Conservation (phyloP, 1,139 yeast species). For the Saccharomycopsis hybrid region DNA sequence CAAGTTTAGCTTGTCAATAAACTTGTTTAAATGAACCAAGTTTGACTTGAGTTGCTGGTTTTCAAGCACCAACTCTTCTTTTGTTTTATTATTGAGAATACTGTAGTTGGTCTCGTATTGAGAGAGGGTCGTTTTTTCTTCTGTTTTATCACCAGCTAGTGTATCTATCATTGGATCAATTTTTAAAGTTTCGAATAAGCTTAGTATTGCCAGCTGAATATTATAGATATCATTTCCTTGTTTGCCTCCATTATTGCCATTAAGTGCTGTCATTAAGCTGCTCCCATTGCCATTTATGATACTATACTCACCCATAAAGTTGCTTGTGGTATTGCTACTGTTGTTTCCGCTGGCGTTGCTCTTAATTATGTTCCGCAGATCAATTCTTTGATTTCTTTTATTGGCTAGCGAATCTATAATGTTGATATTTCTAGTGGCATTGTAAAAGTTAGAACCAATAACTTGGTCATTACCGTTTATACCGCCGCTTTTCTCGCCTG, state of each 20-base stretch:
- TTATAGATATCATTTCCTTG: background rate
- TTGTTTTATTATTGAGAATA: constrained; percentile 12
- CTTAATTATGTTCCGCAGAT: background rate
- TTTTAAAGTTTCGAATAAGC: constrained; percentile 12
- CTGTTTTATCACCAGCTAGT: constrained; percentile 5
- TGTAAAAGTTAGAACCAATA: background rate
- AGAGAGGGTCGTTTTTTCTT: background rate
- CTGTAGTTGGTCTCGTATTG: background rate
- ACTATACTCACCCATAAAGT: constrained; percentile 18
- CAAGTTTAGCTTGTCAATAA: constrained; percentile 8
- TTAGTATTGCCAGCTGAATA: constrained; percentile 10
- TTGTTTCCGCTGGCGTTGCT: background rate
- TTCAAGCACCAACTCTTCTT: constrained; percentile 18
- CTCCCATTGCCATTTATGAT: constrained; percentile 16
- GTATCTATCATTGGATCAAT: constrained; percentile 9
- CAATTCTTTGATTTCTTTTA: constrained; percentile 4
- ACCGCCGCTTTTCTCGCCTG: background rate
- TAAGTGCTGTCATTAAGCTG: background rate
- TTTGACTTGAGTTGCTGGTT: constrained; percentile 16
- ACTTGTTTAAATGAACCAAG: constrained; percentile 6
- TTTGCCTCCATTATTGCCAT: background rate
- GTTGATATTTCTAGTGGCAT: background rate
- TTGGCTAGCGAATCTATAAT: constrained; percentile 10
- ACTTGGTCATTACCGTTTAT: background rate
- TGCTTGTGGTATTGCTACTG: background rate